phyloP scores from a whole-genome alignment of 805 yeast genomes.

The Candida michaelii region DNA sequence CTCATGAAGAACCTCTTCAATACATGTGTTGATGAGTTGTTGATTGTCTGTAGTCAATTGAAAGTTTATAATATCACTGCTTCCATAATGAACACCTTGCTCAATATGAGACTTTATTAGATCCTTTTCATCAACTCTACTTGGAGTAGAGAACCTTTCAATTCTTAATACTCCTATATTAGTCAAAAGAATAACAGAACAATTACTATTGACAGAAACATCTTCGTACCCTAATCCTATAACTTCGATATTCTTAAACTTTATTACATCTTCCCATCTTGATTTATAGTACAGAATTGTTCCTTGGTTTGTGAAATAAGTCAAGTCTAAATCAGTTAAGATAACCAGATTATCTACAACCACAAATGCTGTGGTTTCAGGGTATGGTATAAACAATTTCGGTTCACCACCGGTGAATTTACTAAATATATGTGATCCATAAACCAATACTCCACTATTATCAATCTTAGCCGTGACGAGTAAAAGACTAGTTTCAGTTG shows the following conservation, averaged over 20 bases:
- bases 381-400: conserved; percentile 54
- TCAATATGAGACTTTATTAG: conserved; percentile 73
- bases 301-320: conserved; percentile 23
- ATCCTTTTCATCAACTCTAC: neutral
- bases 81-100: conserved; percentile 74
- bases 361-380: conserved; percentile 60
- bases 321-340: conserved; percentile 56
- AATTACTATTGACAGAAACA: conserved; percentile 27
- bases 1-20: conserved; percentile 51
- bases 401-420: conserved; percentile 26
- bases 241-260: conserved; percentile 53
- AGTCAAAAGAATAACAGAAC: conserved; percentile 50
- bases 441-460: conserved; percentile 50
- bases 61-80: conserved; percentile 45
- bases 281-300: conserved; percentile 34
- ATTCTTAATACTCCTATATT: conserved; percentile 62
- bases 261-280: conserved; percentile 81
- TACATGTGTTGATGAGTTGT: conserved; percentile 31
- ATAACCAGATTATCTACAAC: conserved; percentile 61
- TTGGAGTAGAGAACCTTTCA: conserved; percentile 38
- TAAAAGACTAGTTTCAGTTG: conserved; percentile 31
- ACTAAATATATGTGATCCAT: conserved; percentile 66
- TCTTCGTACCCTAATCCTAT: conserved; percentile 61
- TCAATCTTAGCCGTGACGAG: conserved; percentile 55
- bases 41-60: conserved; percentile 32